These are phyloP conservation scores for Fusarium odoratissimum DNA, from an alignment of 2,329 filamentous ascomycete genomes.

Conservation along the genomic window DNA sequence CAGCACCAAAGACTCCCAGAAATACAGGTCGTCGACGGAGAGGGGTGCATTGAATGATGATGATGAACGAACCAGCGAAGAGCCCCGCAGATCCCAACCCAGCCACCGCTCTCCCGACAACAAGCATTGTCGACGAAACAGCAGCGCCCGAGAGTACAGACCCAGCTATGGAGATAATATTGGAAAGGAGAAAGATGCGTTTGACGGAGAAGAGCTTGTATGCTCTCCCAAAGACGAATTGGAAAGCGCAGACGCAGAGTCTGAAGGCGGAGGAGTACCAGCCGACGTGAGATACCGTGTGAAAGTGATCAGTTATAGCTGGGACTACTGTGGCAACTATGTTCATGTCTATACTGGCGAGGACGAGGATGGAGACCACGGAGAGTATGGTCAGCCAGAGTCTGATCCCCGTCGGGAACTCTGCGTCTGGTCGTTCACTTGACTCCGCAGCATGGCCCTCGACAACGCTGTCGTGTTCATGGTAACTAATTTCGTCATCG, in stretches of 20 bases:
- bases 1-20: slow-evolving; percentile 18
- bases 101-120: slow-evolving; percentile 59
- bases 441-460: accelerated
- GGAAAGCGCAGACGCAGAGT: slow-evolving; percentile 56
- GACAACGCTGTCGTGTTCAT: accelerated
- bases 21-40: slow-evolving; percentile 3
- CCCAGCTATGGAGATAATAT: slow-evolving; percentile 58
- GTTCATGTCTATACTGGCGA: slow-evolving; percentile 40
- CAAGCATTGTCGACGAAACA: slow-evolving; percentile 54
- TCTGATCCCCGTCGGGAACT: slow-evolving; percentile 1
- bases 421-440: accelerated
- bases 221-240: slow-evolving; percentile 30
- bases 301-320: slow-evolving; percentile 43
- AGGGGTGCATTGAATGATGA: not conserved
- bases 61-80: slow-evolving; percentile 49
- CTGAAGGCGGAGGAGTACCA: slow-evolving; percentile 47
- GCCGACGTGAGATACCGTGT: slow-evolving; percentile 37
- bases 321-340: slow-evolving; percentile 43
- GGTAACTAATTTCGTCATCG: accelerated
- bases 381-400: slow-evolving; percentile 23
- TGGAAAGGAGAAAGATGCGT: slow-evolving; percentile 52
- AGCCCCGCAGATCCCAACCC: slow-evolving; percentile 57
- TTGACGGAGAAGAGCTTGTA: slow-evolving; percentile 24
- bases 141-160: slow-evolving; percentile 59
- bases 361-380: not conserved